Percentiles rank a stretch among this genome's conserved stretches.
phyloP scores from a whole-genome alignment of 225 moss, liverwort and hornwort species.

The Straminergon stramineum region DNA sequence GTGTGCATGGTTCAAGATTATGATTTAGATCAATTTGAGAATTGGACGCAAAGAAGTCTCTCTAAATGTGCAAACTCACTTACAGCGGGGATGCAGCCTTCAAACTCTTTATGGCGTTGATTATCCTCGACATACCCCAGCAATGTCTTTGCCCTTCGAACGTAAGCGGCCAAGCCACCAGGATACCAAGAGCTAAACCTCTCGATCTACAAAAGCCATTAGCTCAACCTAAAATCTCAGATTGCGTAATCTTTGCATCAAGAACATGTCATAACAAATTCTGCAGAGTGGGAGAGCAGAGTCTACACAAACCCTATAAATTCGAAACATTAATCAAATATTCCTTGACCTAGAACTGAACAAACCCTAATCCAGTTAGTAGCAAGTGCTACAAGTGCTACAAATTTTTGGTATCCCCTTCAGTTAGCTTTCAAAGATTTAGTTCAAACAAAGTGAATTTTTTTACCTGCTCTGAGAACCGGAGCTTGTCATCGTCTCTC shows the following conservation, averaged over 20 bases:
- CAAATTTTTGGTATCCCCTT: background rate
- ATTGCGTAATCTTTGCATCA: background rate
- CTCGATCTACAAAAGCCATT: slow-evolving; percentile 25
- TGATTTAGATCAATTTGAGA: background rate
- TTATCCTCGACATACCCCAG: slow-evolving; percentile 44
- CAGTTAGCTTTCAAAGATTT: background rate
- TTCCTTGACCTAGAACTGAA: background rate
- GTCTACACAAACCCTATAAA: background rate
- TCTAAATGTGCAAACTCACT: background rate
- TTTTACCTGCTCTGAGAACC: slow-evolving; percentile 39
- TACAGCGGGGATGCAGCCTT: slow-evolving; percentile 55
- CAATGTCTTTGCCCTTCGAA: slow-evolving; percentile 51
- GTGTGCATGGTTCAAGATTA: background rate
- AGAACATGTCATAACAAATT: background rate
- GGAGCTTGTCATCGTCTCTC: slow-evolving; percentile 50
- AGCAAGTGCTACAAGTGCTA: background rate
- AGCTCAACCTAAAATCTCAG: background rate
- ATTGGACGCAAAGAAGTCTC: background rate
- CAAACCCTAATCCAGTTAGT: background rate
- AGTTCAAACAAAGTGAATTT: background rate
- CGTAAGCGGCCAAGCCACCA: slow-evolving; percentile 58
- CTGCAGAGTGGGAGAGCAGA: background rate
- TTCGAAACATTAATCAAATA: background rate
- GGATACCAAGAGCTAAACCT: slow-evolving; percentile 58
- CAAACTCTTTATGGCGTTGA: slow-evolving; percentile 31